Base-by-base conservation (phyloP, 2,329 filamentous ascomycete genomes). In the Teratosphaeria viscida region DNA sequence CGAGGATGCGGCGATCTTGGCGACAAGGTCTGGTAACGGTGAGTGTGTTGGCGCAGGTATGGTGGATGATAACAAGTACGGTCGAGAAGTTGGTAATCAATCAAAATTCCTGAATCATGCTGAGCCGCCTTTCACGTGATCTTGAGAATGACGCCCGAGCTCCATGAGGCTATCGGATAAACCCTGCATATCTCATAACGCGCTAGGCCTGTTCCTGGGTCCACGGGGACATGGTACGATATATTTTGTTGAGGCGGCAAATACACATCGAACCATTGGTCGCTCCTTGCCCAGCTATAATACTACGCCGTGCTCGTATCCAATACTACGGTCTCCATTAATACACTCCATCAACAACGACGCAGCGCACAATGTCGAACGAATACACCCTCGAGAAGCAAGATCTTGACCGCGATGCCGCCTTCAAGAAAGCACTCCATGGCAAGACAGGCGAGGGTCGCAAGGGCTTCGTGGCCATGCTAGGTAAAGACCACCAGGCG, bases 381-480 rank as follows among this genome's bases (percentile, higher is more conserved):
- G 54, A 57, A 37, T 57, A 59, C 62, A 23, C 61, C 62, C 77
- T 81, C 59, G 79, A 78, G 64, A 70, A 71, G 34, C 69, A 73
- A 57, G 69, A 71, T 62, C 64, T 68, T 49, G 72, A 71, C 35
- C 67, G 72, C 43, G 75, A 76, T 62, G 86, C 86, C 14, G 86
- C 84, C 67, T 99, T 74, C 97, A 97, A 95, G 85, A 87, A 72
- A 88, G 88, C 68, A 86, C 90, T 27, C 89, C 72, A 89, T 85
- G 57, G 82, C 85, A 60, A 85, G 85, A 71, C 92, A 85, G 76
- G 84, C 85, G 66, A 83, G 84, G 63, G 95, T 95, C 66, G 88
- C 92, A 70, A 86, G 86, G 61, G 82, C 88, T 83, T 96, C 68
- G 79, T 84, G 67, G 89, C 92, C 69, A 92, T 96, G 85, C 80